Percentiles rank a stretch among this genome's conserved stretches.
phyloP scores from a whole-genome alignment of 768 basidiomycete genomes.

The Xerocomus potaroensis region DNA sequence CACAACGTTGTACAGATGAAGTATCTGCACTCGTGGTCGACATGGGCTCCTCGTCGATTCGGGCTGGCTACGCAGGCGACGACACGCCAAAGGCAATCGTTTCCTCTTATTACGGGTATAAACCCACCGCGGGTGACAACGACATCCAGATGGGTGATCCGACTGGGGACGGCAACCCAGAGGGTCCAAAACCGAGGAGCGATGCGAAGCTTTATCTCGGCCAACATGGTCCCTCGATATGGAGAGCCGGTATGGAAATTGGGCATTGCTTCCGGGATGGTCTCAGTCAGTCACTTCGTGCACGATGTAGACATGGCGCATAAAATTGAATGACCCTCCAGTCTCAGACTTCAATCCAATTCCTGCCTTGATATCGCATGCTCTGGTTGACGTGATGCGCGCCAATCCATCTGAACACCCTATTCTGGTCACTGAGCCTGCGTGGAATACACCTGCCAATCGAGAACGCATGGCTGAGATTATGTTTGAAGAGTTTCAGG shows the following conservation, averaged over 20 bases:
- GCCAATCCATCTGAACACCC: conserved; percentile 83
- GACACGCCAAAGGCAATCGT: conserved; percentile 92
- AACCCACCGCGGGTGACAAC: conserved; percentile 33
- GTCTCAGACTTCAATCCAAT: conserved; percentile 77
- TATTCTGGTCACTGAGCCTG: conserved; percentile 87
- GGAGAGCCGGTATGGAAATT: conserved; percentile 88
- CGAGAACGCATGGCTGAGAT: conserved; percentile 94
- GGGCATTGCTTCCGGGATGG: conserved; percentile 81
- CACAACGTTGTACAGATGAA: conserved; percentile 59
- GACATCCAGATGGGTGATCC: conserved; percentile 41
- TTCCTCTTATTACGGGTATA: conserved; percentile 85
- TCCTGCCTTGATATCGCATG: conserved; percentile 67
- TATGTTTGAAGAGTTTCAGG: conserved; percentile 94
- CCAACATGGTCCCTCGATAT: conserved; percentile 83
- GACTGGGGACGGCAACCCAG: conserved; percentile 29
- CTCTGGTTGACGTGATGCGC: conserved; percentile 71
- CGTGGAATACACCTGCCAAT: conserved; percentile 94
- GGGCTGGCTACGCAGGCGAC: conserved; percentile 97
- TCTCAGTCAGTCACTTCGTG: conserved; percentile 54
- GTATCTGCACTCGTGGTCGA: conserved; percentile 96
- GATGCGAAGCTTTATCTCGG: conserved; percentile 71
- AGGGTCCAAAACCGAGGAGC: conserved; percentile 36
- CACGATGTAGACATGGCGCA: background rate
- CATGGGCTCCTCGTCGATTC: conserved; percentile 83
- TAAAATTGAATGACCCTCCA: conserved; percentile 24